phyloP scores from a whole-genome alignment of 768 basidiomycete species.

The Suillus weaverae region DNA sequence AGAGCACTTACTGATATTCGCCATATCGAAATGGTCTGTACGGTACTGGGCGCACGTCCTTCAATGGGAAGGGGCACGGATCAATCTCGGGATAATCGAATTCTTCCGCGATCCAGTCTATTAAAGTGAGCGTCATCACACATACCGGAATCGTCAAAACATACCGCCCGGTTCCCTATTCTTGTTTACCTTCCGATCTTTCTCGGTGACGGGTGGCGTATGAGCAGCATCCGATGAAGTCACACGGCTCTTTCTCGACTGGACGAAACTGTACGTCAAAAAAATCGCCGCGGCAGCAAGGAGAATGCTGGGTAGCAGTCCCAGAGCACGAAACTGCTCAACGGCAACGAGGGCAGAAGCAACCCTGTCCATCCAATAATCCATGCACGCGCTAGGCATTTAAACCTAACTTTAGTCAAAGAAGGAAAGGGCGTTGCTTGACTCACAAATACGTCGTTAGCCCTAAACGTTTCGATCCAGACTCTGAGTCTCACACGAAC shows the following conservation, averaged over 20 bases:
- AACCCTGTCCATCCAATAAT: not conserved
- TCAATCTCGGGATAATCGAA: constrained; percentile 55
- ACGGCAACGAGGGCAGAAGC: not conserved
- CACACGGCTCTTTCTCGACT: not conserved
- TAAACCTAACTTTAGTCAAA: not conserved
- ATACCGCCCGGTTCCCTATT: constrained; percentile 25
- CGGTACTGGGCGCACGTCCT: constrained; percentile 53
- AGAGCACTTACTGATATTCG: constrained; percentile 53
- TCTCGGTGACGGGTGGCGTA: not conserved
- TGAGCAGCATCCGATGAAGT: not conserved
- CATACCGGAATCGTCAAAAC: not conserved
- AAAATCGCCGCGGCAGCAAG: not conserved
- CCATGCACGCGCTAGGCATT: not conserved
- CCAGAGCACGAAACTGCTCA: not conserved
- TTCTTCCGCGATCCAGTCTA: constrained; percentile 53
- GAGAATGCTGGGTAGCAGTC: not conserved
- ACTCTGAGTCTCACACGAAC: not conserved
- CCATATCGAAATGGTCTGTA: constrained; percentile 69
- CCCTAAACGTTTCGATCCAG: not conserved
- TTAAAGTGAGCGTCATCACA: not conserved
- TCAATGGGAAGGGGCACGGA: constrained; percentile 38
- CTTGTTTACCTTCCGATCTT: constrained; percentile 19
- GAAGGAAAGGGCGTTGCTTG: not conserved
- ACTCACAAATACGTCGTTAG: not conserved
- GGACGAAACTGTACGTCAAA: constrained; percentile 13